Evolutionary conservation across 805 yeast species (phyloP), one percentile per base, ranked within the genome.

Genomic region (Starmerella scarabaei): DNA sequence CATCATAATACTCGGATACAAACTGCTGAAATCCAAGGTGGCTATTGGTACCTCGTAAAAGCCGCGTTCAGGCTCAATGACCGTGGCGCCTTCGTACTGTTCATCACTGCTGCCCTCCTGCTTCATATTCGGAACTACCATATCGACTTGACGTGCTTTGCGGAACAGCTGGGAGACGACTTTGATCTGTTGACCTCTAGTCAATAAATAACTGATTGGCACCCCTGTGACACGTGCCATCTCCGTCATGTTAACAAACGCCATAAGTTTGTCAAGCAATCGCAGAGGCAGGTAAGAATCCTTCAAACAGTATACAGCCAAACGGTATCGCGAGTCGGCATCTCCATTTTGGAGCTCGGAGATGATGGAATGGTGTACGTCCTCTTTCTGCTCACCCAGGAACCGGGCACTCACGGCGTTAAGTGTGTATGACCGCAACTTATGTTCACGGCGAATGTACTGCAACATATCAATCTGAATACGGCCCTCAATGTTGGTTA

Each of bases 151-250:
- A 16, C 84, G 64, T 57, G 98, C 93, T 60, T 91, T 93, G 51
- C 99, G 70, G 63, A 83, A 91, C 36, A 91, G 66, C 63, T 91
- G 99, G 0, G 97, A 86, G 36, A 91, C 76, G 54, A 91, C 99
- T 60, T 91, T 91, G 59, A 91, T 88, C 61, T 93, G 98, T 64
- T 91, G 99, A 30, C 99, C 99, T 56, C 99, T 72, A 14, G 93
- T 59, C 33, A 91, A 64, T 45, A 91, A 68, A 55, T 76, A 88
- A 1, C 95, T 80, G 54, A 91, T 84, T 0, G 99, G 98, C 9
- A 91, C 97, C 49, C 99, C 99, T 0, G 98, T 91, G 21, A 91
- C 99, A 65, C 99, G 78, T 1, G 98, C 96, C 99, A 91, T 91
- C 62, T 91, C 99, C 0, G 96, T 88, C 61, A 91, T 91, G 55